Evolutionary conservation across 441 rosid genomes (phyloP).

Genomic region (Populus hybrid): DNA sequence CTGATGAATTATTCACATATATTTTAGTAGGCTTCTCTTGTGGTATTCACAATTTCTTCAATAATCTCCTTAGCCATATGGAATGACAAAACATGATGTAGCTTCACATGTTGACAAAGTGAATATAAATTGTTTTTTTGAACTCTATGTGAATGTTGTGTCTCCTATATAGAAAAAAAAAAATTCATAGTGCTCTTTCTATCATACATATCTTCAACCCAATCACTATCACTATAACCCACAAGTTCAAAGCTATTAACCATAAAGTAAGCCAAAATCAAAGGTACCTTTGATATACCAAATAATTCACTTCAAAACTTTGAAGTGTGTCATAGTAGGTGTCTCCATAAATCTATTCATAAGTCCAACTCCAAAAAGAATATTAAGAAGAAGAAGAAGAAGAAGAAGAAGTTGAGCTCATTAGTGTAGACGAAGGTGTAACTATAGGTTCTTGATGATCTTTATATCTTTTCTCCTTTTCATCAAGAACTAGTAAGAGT

Average conservation of each 20-base stretch:
- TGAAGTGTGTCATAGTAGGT: not conserved
- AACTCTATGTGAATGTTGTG: not conserved
- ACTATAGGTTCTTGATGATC: no score
- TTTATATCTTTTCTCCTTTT: no score
- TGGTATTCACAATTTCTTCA: not conserved
- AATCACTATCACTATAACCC: no score
- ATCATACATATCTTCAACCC: no score
- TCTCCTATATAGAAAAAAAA: not conserved
- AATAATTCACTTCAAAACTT: no score
- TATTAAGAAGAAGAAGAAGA: not conserved
- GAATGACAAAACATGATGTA: not conserved
- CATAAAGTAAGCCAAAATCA: no score
- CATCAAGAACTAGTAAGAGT: no score
- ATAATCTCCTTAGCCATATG: not conserved
- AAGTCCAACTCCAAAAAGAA: not conserved
- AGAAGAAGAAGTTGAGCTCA: no score
- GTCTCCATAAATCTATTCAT: not conserved
- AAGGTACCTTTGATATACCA: no score
- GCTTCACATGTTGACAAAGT: not conserved
- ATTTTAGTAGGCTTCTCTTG: not conserved
- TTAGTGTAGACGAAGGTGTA: no score
- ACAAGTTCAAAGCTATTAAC: no score
- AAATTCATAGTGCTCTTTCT: no score
- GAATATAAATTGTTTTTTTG: not conserved
- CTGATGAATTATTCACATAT: slow-evolving; percentile 1